These are phyloP conservation scores for Claviceps sorghi DNA, from an alignment of 2,329 filamentous ascomycete species.

Conservation along the genomic window DNA sequence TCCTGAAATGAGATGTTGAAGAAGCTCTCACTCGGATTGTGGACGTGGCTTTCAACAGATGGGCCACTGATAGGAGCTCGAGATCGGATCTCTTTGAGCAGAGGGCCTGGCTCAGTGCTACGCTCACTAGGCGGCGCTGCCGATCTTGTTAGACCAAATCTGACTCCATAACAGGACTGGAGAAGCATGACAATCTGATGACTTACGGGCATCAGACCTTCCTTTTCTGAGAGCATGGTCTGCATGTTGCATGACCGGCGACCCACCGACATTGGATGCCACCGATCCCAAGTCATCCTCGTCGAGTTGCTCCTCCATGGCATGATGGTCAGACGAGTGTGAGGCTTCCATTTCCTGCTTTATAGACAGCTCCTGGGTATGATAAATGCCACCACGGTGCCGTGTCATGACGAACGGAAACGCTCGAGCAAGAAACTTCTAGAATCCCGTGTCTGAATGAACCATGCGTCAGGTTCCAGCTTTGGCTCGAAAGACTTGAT, in stretches of 20 bases:
- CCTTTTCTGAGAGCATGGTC: conserved; percentile 14
- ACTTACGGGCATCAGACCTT: conserved; percentile 27
- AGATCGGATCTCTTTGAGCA: conserved; percentile 23
- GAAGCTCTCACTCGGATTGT: conserved; percentile 22
- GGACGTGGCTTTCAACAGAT: conserved; percentile 8
- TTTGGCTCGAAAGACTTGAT: not conserved
- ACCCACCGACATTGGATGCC: conserved; percentile 10
- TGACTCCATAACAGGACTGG: not conserved
- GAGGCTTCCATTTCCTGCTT: conserved; percentile 15
- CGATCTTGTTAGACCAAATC: not conserved
- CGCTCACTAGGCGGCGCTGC: conserved; percentile 24
- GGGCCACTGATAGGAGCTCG: conserved; percentile 8
- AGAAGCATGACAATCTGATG: not conserved
- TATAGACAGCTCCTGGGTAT: conserved; percentile 1
- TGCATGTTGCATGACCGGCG: conserved; percentile 6
- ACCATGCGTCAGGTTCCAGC: not conserved
- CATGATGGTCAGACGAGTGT: not conserved
- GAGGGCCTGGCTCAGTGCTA: conserved; percentile 20
- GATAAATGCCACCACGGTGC: not conserved
- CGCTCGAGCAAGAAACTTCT: not conserved
- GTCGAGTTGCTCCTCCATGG: not conserved
- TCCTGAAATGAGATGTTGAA: conserved; percentile 31
- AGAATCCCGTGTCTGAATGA: not conserved
- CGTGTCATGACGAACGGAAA: not conserved
- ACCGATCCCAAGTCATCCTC: not conserved